Evolutionary conservation across 208 protist species (phyloP).

Genomic region (Crithidia brevicula): DNA sequence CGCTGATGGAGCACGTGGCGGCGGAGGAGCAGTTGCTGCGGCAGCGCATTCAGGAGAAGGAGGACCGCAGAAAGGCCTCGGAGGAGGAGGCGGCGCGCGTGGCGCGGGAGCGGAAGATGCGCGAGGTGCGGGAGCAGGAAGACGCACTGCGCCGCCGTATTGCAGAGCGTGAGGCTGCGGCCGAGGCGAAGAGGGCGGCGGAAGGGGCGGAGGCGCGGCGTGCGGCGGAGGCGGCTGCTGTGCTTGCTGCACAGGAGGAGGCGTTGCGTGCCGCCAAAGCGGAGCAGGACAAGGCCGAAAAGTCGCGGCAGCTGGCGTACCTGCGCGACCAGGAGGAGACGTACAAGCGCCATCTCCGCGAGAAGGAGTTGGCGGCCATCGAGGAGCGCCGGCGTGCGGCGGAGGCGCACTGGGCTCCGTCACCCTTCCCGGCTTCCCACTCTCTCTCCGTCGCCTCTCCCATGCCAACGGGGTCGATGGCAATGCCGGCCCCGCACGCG

Average conservation of each 20-base stretch:
- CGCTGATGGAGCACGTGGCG: slow-evolving; percentile 51
- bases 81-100: slow-evolving; percentile 37
- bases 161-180: slow-evolving; percentile 37
- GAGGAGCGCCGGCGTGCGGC: slow-evolving; percentile 26
- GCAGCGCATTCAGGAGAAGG: slow-evolving; percentile 48
- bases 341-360: slow-evolving; percentile 50
- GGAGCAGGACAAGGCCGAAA: slow-evolving; percentile 32
- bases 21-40: slow-evolving; percentile 74
- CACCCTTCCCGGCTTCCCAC: not conserved
- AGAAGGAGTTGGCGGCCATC: slow-evolving; percentile 58
- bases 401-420: slow-evolving; percentile 27
- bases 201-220: slow-evolving; percentile 29
- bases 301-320: slow-evolving; percentile 41
- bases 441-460: slow-evolving; percentile 9
- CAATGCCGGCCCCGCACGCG: slow-evolving; percentile 7
- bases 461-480: slow-evolving; percentile 7
- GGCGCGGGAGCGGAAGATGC: slow-evolving; percentile 41
- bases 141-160: slow-evolving; percentile 60
- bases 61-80: slow-evolving; percentile 47
- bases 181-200: slow-evolving; percentile 15
- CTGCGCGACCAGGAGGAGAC: slow-evolving; percentile 63
- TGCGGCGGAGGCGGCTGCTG: slow-evolving; percentile 30
- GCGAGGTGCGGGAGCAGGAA: slow-evolving; percentile 75
- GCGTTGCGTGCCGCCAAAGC: slow-evolving; percentile 41
- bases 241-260: slow-evolving; percentile 43